Conservation (phyloP, 352 stramenopile genomes). For the Phytophthora sp. region DNA sequence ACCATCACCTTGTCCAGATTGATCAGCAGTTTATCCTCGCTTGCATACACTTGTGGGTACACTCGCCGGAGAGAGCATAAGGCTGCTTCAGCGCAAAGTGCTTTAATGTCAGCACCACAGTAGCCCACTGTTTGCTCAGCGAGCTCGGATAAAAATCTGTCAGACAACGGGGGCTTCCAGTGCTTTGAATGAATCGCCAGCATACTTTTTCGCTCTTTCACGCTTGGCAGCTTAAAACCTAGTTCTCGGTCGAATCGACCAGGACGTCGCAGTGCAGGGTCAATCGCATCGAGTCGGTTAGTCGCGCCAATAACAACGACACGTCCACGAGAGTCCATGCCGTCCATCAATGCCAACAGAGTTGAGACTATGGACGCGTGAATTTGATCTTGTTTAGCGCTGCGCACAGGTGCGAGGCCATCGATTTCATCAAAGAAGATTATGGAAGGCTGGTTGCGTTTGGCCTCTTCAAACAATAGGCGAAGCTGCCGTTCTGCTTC, state of each 20-base stretch:
- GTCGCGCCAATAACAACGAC: slow-evolving; percentile 99
- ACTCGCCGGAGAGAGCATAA: slow-evolving; percentile 87
- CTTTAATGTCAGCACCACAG: slow-evolving; percentile 92
- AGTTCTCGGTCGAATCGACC: slow-evolving; percentile 94
- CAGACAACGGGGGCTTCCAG: slow-evolving; percentile 81
- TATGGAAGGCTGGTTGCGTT: slow-evolving; percentile 91
- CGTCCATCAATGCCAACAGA: slow-evolving; percentile 93
- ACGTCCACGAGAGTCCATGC: slow-evolving; percentile 83
- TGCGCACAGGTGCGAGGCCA: slow-evolving; percentile 91
- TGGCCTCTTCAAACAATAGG: slow-evolving; percentile 92
- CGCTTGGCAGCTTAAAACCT: slow-evolving; percentile 89
- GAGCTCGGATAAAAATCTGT: slow-evolving; percentile 74
- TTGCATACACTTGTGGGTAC: slow-evolving; percentile 90
- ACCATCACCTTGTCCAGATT: slow-evolving; percentile 78
- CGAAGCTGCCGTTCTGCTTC: slow-evolving; percentile 92
- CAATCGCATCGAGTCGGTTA: slow-evolving; percentile 96
- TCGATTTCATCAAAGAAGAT: slow-evolving; percentile 97
- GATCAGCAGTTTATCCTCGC: slow-evolving; percentile 79
- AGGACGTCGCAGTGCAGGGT: slow-evolving; percentile 94
- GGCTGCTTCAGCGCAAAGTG: slow-evolving; percentile 89
- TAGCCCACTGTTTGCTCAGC: slow-evolving; percentile 89
- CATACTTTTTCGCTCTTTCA: slow-evolving; percentile 84
- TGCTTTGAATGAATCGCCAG: slow-evolving; percentile 88
- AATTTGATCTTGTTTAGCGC: slow-evolving; percentile 94
- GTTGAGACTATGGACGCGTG: slow-evolving; percentile 94